phyloP scores from a whole-genome alignment of 306 rosid genomes.

The Corylus avellana region DNA sequence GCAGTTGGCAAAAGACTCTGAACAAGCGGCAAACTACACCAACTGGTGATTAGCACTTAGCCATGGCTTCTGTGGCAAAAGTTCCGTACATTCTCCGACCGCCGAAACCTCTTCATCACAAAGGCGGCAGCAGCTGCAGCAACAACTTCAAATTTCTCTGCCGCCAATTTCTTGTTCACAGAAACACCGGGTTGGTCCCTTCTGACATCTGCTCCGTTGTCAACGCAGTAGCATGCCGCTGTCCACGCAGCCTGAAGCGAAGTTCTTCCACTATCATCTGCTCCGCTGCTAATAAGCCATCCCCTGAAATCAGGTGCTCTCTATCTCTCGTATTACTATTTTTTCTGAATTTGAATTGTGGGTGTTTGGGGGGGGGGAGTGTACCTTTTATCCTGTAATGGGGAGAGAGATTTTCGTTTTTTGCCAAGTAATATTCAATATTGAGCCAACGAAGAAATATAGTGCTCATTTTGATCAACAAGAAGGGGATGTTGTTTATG shows the following conservation, averaged over 20 bases:
- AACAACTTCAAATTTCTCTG: conserved; percentile 1
- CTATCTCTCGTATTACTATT: not conserved
- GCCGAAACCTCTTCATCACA: not conserved
- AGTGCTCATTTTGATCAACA: not conserved
- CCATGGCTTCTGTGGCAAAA: conserved; percentile 39
- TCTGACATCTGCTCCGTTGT: not conserved
- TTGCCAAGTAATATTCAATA: no score
- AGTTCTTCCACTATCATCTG: conserved; percentile 36
- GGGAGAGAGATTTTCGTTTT: no score
- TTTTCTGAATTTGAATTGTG: not conserved
- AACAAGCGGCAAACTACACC: not conserved
- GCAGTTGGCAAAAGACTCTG: not conserved
- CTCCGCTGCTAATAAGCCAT: conserved; percentile 77
- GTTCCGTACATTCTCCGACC: conserved; percentile 28
- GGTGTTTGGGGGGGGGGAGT: not conserved
- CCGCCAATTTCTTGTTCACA: not conserved
- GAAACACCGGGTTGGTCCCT: conserved; percentile 18
- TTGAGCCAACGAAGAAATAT: no score
- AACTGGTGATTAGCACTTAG: not conserved
- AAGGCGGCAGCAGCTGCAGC: not conserved
- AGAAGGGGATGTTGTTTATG: not conserved
- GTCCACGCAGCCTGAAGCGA: conserved; percentile 11
- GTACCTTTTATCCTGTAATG: no score
- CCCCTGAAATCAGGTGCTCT: conserved; percentile 67
- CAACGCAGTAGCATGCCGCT: conserved; percentile 6